These are phyloP conservation scores for Deakozyma indianensis DNA, from an alignment of 805 yeast species.

Conservation along the genomic window DNA sequence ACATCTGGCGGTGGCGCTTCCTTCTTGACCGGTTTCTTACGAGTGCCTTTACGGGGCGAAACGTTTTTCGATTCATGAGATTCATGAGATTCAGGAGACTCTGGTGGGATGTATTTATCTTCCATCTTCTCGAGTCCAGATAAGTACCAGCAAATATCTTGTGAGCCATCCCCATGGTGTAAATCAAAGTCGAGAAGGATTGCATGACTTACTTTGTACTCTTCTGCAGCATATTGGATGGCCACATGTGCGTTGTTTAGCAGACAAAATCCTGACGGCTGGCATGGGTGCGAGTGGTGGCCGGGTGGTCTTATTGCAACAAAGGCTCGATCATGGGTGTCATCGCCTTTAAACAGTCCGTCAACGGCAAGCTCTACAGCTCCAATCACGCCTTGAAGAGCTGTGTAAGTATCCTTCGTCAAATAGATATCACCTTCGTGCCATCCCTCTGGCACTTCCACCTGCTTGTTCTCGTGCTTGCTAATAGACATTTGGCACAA, in stretches of 20 bases:
- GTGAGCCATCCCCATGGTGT: conserved; percentile 85
- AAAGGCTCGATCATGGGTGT: conserved; percentile 31
- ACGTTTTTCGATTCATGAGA: not conserved
- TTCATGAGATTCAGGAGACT: conserved; percentile 1
- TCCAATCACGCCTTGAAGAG: conserved; percentile 65
- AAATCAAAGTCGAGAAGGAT: conserved; percentile 71
- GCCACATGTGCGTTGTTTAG: conserved; percentile 73
- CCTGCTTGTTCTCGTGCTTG: conserved; percentile 35
- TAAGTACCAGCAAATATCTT: conserved; percentile 72
- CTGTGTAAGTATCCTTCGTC: conserved; percentile 48
- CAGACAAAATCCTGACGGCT: conserved; percentile 77
- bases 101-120: conserved; percentile 20
- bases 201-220: conserved; percentile 60
- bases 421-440: conserved; percentile 72
- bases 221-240: conserved; percentile 55
- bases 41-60: not conserved
- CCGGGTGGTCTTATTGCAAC: conserved; percentile 73
- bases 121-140: conserved; percentile 45
- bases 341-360: conserved; percentile 24
- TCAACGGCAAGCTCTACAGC: conserved; percentile 64
- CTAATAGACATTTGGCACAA: conserved; percentile 45
- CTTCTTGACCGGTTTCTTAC: not conserved
- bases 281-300: conserved; percentile 70
- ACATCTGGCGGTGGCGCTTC: conserved; percentile 6
- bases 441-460: conserved; percentile 75